phyloP scores from a whole-genome alignment of 306 rosid species.

The Hippophae rhamnoides region DNA sequence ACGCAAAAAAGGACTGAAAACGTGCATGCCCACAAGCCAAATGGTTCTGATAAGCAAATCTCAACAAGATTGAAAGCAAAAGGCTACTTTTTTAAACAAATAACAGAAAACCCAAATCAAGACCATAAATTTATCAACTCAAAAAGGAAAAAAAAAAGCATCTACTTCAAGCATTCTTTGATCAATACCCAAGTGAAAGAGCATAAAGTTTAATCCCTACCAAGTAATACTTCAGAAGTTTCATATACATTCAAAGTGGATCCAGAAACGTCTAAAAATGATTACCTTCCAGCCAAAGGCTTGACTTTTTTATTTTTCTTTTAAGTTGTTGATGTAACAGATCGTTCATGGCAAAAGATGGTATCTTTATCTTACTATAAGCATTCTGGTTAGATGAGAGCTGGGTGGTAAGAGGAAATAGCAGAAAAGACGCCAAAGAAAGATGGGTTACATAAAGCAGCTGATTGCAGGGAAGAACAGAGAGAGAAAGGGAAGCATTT shows the following conservation, averaged over 20 bases:
- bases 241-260: too few relatives aligned
- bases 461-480: slow-evolving; percentile 23
- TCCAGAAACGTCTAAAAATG: too few relatives aligned
- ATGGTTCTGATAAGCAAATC: slow-evolving; percentile 5
- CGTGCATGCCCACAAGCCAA: slow-evolving; percentile 6
- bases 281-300: too few relatives aligned
- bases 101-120: background rate
- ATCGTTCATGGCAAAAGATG: background rate
- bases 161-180: slow-evolving; percentile 6
- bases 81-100: slow-evolving; percentile 1
- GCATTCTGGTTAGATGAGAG: slow-evolving; percentile 4
- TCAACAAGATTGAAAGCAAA: slow-evolving; percentile 13
- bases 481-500: slow-evolving; percentile 27
- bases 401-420: slow-evolving; percentile 17
- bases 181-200: slow-evolving; percentile 10
- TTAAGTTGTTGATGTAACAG: background rate
- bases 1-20: background rate
- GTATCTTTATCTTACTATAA: background rate
- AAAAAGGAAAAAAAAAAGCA: background rate
- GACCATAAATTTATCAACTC: background rate
- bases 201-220: slow-evolving; percentile 1
- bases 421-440: slow-evolving; percentile 16
- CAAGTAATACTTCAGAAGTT: too few relatives aligned
- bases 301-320: background rate
- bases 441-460: slow-evolving; percentile 17